phyloP scores from a whole-genome alignment of 2,329 filamentous ascomycete genomes.

The Trichoderma semiorbis region DNA sequence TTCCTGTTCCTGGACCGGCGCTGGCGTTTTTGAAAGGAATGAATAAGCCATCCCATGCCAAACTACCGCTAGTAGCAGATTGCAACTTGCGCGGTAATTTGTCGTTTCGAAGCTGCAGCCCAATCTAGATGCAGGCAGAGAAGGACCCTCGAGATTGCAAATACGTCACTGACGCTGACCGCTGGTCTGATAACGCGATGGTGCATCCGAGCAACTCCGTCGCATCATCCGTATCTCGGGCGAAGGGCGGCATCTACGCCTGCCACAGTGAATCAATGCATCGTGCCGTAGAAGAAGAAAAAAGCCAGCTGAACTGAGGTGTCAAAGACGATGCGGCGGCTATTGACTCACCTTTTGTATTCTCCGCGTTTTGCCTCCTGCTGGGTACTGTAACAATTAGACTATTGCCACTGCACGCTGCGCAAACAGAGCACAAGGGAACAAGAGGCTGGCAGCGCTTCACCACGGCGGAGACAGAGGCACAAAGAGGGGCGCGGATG shows the following conservation, averaged over 20 bases:
- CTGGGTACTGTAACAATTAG: neutral
- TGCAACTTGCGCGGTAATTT: neutral
- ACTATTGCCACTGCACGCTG: neutral
- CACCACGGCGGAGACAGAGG: neutral
- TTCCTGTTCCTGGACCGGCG: conserved; percentile 4
- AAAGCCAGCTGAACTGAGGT: neutral
- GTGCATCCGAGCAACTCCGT: neutral
- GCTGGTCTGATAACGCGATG: conserved; percentile 10
- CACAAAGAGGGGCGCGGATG: conserved; percentile 4
- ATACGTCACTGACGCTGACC: conserved; percentile 14
- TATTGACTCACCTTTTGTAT: neutral
- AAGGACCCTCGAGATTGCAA: neutral
- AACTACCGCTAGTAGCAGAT: neutral
- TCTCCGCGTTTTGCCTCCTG: neutral
- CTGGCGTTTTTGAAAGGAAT: neutral
- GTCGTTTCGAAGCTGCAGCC: neutral
- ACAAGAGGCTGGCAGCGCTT: neutral
- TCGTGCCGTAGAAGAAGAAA: neutral
- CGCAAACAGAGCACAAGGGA: neutral
- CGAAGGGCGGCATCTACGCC: neutral
- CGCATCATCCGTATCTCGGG: neutral
- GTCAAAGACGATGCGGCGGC: neutral
- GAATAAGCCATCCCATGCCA: neutral
- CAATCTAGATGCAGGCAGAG: neutral
- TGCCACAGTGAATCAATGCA: neutral